These are phyloP conservation scores for Colletotrichum sojae DNA, from an alignment of 2,329 filamentous ascomycete genomes.

Conservation along the genomic window DNA sequence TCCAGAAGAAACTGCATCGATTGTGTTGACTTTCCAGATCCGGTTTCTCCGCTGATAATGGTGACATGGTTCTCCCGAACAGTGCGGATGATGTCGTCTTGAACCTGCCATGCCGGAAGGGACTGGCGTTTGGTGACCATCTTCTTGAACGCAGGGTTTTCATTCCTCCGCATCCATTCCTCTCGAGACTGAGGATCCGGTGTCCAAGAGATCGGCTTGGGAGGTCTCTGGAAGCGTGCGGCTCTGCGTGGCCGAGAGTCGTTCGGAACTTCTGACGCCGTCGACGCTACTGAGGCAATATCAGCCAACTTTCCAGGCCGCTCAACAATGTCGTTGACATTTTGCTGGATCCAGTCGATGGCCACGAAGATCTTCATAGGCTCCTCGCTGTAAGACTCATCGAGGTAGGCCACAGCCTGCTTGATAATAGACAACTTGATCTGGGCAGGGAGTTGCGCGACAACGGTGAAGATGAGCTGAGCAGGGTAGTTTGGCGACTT, in stretches of 20 bases:
- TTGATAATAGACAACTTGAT: constrained; percentile 91
- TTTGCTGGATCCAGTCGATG: constrained; percentile 91
- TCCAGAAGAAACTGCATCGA: constrained; percentile 97
- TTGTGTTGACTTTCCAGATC: constrained; percentile 96
- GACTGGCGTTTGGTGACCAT: constrained; percentile 82
- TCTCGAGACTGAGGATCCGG: constrained; percentile 72
- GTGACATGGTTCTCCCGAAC: constrained; percentile 88
- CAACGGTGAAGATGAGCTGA: constrained; percentile 77
- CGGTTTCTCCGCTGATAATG: constrained; percentile 97
- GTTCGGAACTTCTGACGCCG: constrained; percentile 67
- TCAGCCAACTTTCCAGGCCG: constrained; percentile 87
- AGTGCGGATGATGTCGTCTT: constrained; percentile 81
- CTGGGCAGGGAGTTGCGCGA: constrained; percentile 85
- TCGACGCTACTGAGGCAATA: constrained; percentile 83
- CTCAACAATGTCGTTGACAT: constrained; percentile 85
- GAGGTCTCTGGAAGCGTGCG: constrained; percentile 58
- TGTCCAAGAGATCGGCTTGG: constrained; percentile 75
- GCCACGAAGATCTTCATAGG: constrained; percentile 92
- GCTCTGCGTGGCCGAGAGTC: constrained; percentile 45
- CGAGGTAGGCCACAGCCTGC: constrained; percentile 79
- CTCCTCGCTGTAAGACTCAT: constrained; percentile 81
- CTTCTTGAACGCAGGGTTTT: constrained; percentile 74
- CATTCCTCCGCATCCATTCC: constrained; percentile 79
- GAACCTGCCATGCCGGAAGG: constrained; percentile 90
- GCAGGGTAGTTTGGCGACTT: constrained; percentile 82